Base-by-base conservation (phyloP, 805 yeast species). In the Candida sakaeoensis region DNA sequence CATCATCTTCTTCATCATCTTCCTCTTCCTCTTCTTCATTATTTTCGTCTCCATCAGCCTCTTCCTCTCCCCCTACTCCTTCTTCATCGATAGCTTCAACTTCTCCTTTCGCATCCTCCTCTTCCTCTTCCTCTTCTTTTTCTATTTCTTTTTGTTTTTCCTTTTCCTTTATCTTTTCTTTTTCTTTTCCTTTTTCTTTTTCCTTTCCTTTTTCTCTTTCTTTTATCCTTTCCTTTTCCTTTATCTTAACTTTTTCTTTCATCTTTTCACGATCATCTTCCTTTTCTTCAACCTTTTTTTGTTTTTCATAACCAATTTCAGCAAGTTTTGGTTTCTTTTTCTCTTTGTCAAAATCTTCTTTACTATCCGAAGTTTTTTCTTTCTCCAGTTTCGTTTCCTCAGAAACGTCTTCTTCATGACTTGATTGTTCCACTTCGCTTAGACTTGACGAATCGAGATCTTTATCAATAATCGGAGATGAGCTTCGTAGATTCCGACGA, bases 161-260 rank as follows among this genome's bases (percentile, higher is more conserved):
- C 7, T 7, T 6, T 7, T 7, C 13, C 14, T 51, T 53, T 13
- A 53, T 53, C 17, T 55, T 48, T 40, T 51, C 55, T n/a, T 62
- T 53, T 8, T 53, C 59, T 9, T 39, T 33, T 15, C 43, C 40
- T 25, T 21, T 30, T 24, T 30, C 25, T 8, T 24, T 24, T 8
- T 26, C 30, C 18, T 33, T 28, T 26, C 33, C 22, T 18, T 36
- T 8, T n/a, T 6, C 39, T 15, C 10, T 25, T 21, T 35, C 17
- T 25, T 44, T 43, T n/a, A 39, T 43, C 13, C 34, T 33, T 14
- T 45, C 46, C 14, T 43, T 47, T 12, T 40, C 52, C 5, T 38
- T 45, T 25, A 36, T 19, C 23, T 36, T 33, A 5, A 35, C 41
- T 15, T 37, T 27, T 26, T 43, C 41, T 8, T 37, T 40, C 17